A percentile compares a stretch with the other conserved stretches of the same genome.
phyloP scores from a whole-genome alignment of 2,329 filamentous ascomycete genomes.

The Calonectria honghensis region DNA sequence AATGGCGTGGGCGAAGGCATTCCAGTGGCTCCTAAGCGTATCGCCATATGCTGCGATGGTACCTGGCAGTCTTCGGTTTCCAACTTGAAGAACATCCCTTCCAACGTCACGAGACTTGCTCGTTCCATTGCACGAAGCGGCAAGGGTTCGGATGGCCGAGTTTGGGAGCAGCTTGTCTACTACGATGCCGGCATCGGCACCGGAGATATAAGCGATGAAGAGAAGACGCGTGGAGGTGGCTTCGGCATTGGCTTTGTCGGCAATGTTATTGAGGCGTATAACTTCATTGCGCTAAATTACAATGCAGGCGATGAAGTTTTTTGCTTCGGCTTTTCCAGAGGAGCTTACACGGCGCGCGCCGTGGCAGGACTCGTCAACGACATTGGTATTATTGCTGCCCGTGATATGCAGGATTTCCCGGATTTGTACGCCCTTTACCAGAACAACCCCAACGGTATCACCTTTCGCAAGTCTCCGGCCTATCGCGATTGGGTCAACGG shows the following conservation, averaged over 20 bases:
- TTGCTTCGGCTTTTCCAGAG: slow-evolving; percentile 13
- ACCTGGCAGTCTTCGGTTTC: slow-evolving; percentile 13
- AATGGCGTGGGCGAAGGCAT: neutral
- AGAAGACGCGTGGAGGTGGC: slow-evolving; percentile 1
- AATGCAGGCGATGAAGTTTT: slow-evolving; percentile 1
- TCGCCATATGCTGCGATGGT: slow-evolving; percentile 6
- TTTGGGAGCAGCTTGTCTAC: slow-evolving; percentile 16
- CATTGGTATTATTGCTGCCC: slow-evolving; percentile 5
- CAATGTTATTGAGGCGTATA: slow-evolving; percentile 12
- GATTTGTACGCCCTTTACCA: slow-evolving; percentile 14
- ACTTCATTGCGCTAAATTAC: slow-evolving; percentile 6
- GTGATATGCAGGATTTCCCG: slow-evolving; percentile 8
- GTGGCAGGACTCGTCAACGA: slow-evolving; percentile 17
- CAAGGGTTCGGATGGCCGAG: neutral
- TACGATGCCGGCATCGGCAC: slow-evolving; percentile 20
- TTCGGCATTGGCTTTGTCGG: slow-evolving; percentile 20
- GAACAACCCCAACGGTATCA: slow-evolving; percentile 3
- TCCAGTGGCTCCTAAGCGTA: slow-evolving; percentile 6
- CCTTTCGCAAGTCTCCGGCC: neutral
- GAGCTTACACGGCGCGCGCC: slow-evolving; percentile 12
- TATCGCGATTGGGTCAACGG: slow-evolving; percentile 19
- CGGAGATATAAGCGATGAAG: neutral
- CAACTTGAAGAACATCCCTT: neutral
- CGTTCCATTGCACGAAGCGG: slow-evolving; percentile 5
- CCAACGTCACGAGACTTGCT: slow-evolving; percentile 7